Evolutionary conservation across 2,329 filamentous ascomycete genomes (phyloP), one percentile per base, ranked within the genome.

Genomic region (Emmonsia crescens): DNA sequence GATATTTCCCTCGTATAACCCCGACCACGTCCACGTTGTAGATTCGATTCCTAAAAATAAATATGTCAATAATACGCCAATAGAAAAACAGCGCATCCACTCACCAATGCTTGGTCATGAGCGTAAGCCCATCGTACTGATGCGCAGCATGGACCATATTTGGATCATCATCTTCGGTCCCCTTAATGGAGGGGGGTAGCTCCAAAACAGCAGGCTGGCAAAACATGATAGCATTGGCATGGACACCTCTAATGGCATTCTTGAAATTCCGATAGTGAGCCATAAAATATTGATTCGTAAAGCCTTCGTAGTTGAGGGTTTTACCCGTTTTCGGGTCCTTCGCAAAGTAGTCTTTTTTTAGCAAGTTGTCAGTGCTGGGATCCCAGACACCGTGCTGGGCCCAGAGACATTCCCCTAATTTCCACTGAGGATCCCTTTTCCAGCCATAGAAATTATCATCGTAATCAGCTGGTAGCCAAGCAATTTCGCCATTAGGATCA

Each of bases 21-120:
- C 94, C 94, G 58, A 99, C 85, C 4, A 99, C 90, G 72, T 99
- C 94, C 8, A 99, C 89, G 68, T 99, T 99, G 89, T 94, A 99
- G 19, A 88, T 86, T 46, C 92, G 88, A 72, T 97, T 99, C 82
- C 81, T 83, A 33, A 14, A 54, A 40, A 55, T 21, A 2, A 29
- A 31, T 19, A n/a, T 29, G 52, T 56, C 19, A 38, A 60, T 71
- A 40, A 57, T 57, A 27, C 9, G 4, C n/a, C n/a, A 24, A 16
- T 21, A 19, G 31, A 60, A 60, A 21, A 24, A 40, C 64, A 67
- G 67, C 76, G 21, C 36, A 31, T 49, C 38, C 24, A 63, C 74
- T 61, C 61, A 76, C 94, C 94, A 99, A 74, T 96, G 96, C 77
- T 99, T 99, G 14, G 91, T 97, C 83, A 99, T 89, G 3, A 99